Conservation (phyloP, 805 yeast species). For the Spencermartinsiella europaea region DNA sequence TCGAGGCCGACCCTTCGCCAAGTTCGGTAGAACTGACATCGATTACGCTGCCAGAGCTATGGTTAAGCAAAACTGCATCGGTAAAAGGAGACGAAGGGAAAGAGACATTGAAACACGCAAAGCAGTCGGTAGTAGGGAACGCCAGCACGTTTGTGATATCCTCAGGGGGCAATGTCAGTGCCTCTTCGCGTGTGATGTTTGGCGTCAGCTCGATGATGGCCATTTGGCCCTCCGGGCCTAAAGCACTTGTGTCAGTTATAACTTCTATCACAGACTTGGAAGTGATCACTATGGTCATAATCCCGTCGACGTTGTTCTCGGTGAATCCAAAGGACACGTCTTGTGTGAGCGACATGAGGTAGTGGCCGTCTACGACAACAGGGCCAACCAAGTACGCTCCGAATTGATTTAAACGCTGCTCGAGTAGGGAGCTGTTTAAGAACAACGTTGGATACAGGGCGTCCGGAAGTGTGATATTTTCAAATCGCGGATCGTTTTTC, state of each 20-base stretch:
- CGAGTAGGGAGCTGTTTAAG: slow-evolving; percentile 1
- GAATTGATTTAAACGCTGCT: slow-evolving; percentile 1
- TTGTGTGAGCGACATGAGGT: slow-evolving; percentile 19
- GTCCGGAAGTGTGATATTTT: slow-evolving; percentile 7
- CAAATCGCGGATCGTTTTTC: not conserved
- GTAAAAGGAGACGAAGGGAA: slow-evolving; percentile 12
- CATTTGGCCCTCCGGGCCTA: slow-evolving; percentile 16
- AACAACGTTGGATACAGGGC: slow-evolving; percentile 12
- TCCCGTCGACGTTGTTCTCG: slow-evolving; percentile 41
- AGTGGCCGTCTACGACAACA: slow-evolving; percentile 5
- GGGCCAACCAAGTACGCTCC: slow-evolving; percentile 22
- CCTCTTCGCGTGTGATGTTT: slow-evolving; percentile 4
- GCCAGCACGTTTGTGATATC: slow-evolving; percentile 12
- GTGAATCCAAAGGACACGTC: slow-evolving; percentile 16
- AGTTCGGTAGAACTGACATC: slow-evolving; percentile 25
- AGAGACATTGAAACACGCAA: slow-evolving; percentile 16
- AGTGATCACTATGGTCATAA: slow-evolving; percentile 52
- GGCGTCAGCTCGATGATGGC: slow-evolving; percentile 11
- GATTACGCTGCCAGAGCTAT: slow-evolving; percentile 40
- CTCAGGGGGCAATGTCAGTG: not conserved
- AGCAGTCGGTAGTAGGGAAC: slow-evolving; percentile 17
- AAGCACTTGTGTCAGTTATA: slow-evolving; percentile 32
- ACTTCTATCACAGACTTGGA: slow-evolving; percentile 41
- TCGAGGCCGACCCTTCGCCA: slow-evolving; percentile 37
- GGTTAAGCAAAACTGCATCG: slow-evolving; percentile 7